Evolutionary conservation across 495 filamentous ascomycete species (phyloP).

Genomic region (Penicillium longicatenatum): DNA sequence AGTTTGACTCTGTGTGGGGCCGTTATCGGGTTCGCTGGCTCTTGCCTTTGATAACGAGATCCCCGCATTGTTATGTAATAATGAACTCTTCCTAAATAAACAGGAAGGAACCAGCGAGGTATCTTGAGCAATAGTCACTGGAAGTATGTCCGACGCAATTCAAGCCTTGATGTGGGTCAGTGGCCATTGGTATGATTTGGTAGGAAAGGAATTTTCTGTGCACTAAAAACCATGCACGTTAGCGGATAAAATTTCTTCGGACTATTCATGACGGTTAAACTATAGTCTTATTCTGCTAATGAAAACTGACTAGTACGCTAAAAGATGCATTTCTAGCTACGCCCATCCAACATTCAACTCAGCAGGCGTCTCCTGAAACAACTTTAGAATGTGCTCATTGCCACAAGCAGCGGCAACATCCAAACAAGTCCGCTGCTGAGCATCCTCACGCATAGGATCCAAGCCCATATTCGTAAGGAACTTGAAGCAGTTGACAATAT

Average conservation of each 20-base stretch:
- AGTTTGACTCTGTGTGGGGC: not conserved
- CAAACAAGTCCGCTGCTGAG: constrained; percentile 27
- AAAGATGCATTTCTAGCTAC: not conserved
- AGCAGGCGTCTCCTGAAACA: constrained; percentile 18
- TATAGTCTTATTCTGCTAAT: too few species aligned
- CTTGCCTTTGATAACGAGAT: not conserved
- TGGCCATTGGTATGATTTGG: too few species aligned
- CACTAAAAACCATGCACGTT: too few species aligned
- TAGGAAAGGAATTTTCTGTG: not conserved
- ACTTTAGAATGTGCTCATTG: constrained; percentile 34
- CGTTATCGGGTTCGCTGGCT: constrained; percentile 1
- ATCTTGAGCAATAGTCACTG: not conserved
- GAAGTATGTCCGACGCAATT: not conserved
- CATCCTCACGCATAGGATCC: constrained; percentile 38
- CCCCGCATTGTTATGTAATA: not conserved
- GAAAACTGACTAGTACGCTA: not conserved
- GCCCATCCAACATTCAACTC: not conserved
- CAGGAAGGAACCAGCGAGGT: not conserved
- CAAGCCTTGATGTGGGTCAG: not conserved
- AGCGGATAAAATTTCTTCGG: too few species aligned
- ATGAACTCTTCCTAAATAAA: not conserved
- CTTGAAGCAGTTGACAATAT: not conserved
- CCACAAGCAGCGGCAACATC: constrained; percentile 39
- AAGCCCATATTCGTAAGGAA: constrained; percentile 13
- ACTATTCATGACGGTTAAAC: too few species aligned